These are phyloP conservation scores for Thuja plicata DNA, from an alignment of 83 land plant genomes.

Conservation along the genomic window DNA sequence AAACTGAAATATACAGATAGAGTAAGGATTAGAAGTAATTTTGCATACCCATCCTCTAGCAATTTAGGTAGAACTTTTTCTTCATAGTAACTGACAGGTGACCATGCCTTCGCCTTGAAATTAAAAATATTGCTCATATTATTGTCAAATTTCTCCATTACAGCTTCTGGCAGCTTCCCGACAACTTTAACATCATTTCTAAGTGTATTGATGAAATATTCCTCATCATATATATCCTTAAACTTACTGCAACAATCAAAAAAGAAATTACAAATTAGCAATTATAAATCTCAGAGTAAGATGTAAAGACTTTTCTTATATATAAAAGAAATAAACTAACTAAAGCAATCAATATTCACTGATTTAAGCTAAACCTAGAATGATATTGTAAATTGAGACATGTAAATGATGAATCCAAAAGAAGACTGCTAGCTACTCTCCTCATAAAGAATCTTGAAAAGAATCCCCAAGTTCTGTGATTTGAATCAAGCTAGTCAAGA, in stretches of 20 bases:
- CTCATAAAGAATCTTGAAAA: background rate
- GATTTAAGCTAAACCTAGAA: background rate
- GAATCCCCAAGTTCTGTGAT: background rate
- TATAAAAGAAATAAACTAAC: background rate
- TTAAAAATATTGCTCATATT: slow-evolving; percentile 82
- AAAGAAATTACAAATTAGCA: background rate
- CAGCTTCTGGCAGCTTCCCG: slow-evolving; percentile 70
- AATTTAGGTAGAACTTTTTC: slow-evolving; percentile 85
- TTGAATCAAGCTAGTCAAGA: background rate
- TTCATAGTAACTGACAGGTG: slow-evolving; percentile 65
- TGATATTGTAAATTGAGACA: background rate
- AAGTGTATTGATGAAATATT: slow-evolving; percentile 70
- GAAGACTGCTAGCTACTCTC: background rate
- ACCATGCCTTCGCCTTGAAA: slow-evolving; percentile 81
- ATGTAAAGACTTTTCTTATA: background rate
- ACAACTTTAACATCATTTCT: slow-evolving; percentile 66
- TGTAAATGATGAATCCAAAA: background rate
- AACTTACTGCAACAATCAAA: slow-evolving; percentile 69
- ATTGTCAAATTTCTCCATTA: slow-evolving; percentile 58
- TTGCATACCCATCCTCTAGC: slow-evolving; percentile 58
- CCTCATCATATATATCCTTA: slow-evolving; percentile 93
- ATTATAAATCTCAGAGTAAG: background rate
- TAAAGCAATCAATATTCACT: background rate
- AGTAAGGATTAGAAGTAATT: background rate
- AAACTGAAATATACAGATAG: background rate